Evolutionary conservation across 1,284 basidiomycete genomes (phyloP).

Genomic region (Fomitopsis betulina): DNA sequence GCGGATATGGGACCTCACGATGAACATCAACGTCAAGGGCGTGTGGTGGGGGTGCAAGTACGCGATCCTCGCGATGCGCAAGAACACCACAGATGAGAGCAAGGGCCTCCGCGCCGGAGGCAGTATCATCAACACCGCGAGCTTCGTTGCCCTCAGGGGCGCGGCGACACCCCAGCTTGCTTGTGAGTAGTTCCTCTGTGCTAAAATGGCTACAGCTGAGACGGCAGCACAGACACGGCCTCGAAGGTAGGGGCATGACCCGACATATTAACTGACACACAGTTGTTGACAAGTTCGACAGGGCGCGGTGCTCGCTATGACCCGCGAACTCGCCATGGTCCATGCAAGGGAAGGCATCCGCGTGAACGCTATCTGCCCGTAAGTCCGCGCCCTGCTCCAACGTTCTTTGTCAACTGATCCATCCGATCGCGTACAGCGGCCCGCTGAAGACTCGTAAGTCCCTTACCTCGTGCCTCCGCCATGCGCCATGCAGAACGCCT

Average conservation of each 20-base stretch:
- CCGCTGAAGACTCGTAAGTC: slow-evolving; percentile 85
- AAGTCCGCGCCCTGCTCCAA: slow-evolving; percentile 29
- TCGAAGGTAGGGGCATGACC: slow-evolving; percentile 56
- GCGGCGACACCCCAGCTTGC: slow-evolving; percentile 96
- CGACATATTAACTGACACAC: background rate
- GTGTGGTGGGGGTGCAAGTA: slow-evolving; percentile 99
- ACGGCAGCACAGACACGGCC: slow-evolving; percentile 61
- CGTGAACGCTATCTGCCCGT: slow-evolving; percentile 95
- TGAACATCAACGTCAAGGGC: slow-evolving; percentile 94
- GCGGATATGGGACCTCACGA: slow-evolving; percentile 91
- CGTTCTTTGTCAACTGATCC: slow-evolving; percentile 2
- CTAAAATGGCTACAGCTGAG: background rate
- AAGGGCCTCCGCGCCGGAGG: slow-evolving; percentile 84
- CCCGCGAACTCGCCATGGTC: slow-evolving; percentile 94
- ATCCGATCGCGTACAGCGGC: slow-evolving; percentile 47
- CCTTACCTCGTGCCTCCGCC: background rate
- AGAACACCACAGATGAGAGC: slow-evolving; percentile 78
- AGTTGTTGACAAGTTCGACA: slow-evolving; percentile 25
- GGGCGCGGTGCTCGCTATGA: slow-evolving; percentile 98
- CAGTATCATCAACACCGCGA: slow-evolving; percentile 96
- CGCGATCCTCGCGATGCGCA: slow-evolving; percentile 92
- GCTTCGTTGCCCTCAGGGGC: slow-evolving; percentile 90
- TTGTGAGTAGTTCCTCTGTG: slow-evolving; percentile 52
- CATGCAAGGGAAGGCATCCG: slow-evolving; percentile 96
- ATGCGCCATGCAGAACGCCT: background rate